Base-by-base conservation (phyloP, 2,329 filamentous ascomycete species). In the Albifimbria verrucaria region DNA sequence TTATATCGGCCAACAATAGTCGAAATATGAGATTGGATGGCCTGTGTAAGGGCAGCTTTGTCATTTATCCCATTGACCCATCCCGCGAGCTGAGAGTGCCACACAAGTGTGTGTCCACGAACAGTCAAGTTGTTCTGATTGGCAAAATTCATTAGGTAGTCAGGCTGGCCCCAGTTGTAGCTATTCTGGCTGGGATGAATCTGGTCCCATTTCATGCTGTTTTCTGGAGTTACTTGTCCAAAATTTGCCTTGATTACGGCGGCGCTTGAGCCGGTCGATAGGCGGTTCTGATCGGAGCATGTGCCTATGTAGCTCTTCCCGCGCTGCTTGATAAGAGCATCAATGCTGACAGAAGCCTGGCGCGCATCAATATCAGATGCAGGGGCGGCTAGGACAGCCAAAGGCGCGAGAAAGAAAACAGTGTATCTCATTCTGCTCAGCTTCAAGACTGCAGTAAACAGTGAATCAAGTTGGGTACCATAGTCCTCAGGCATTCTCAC, bases 191-290 rank as follows among this genome's bases (percentile, higher is more conserved):
- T 21, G 18, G 51, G 11, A 65, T 86, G 73, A 32, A 75, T 76
- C 46, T 77, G 69, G 56, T 85, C 80, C 84, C 84, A 88, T 70
- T 88, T 87, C 78, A 86, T 85, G 64, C 75, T 81, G 75, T 88
- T 87, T 74, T 88, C 85, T n/a, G 82, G 80, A 0, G 84, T 86
- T 21, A 88, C 73, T 65, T 82, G 78, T 41, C 84, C 83, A 56
- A 87, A 87, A 26, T 48, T 32, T 15, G 25, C 25, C n/a, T 48
- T 20, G 26, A 48, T 48, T 24, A 48, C 36, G 46, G 24, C 46
- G n/a, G 46, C 46, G 3, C 20, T 32, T 9, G 24, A 11, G 46
- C 25, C 46, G 4, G 25, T 32, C 25, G 25, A 9, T 9, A 48
- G 46, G 17, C 21, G 24, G 25, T n/a, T 26, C 25, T 36, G 46